Evolutionary conservation across 148 eudicot genomes (phyloP).

Genomic region (Fallopia convolvulus): DNA sequence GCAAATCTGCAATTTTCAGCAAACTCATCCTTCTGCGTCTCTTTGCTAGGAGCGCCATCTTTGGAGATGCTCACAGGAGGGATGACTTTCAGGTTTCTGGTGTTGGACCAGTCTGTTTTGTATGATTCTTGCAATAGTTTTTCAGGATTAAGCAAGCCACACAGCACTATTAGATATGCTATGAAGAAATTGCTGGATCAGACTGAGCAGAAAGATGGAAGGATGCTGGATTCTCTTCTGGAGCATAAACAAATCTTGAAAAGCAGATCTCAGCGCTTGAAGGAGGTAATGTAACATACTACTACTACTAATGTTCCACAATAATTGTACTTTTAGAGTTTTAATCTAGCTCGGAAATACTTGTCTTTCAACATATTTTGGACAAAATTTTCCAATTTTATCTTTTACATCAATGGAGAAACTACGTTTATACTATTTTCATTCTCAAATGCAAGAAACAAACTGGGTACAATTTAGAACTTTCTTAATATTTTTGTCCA

Average conservation of each 20-base stretch:
- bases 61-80: conserved; percentile 85
- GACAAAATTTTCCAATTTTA: conserved; percentile 16
- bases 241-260: conserved; percentile 51
- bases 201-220: conserved; percentile 42
- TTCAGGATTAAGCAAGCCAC: conserved; percentile 76
- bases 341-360: too few relatives aligned
- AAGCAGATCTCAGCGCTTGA: conserved; percentile 50
- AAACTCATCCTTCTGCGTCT: conserved; percentile 47
- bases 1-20: conserved; percentile 35
- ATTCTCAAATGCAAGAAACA: too few relatives aligned
- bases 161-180: conserved; percentile 67
- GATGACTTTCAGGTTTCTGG: conserved; percentile 67
- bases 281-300: conserved; percentile 44
- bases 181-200: conserved; percentile 79
- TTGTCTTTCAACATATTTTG: too few relatives aligned
- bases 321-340: too few relatives aligned
- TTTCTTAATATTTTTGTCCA: conserved; percentile 1
- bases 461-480: too few relatives aligned
- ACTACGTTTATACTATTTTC: too few relatives aligned
- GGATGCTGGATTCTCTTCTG: conserved; percentile 30
- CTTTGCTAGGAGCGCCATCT: conserved; percentile 77
- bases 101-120: conserved; percentile 50
- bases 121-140: conserved; percentile 56
- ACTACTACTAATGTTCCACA: background rate
- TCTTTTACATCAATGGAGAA: too few relatives aligned